These are phyloP conservation scores for Claviceps purpurea DNA, from an alignment of 2,329 filamentous ascomycete genomes.

Conservation along the genomic window DNA sequence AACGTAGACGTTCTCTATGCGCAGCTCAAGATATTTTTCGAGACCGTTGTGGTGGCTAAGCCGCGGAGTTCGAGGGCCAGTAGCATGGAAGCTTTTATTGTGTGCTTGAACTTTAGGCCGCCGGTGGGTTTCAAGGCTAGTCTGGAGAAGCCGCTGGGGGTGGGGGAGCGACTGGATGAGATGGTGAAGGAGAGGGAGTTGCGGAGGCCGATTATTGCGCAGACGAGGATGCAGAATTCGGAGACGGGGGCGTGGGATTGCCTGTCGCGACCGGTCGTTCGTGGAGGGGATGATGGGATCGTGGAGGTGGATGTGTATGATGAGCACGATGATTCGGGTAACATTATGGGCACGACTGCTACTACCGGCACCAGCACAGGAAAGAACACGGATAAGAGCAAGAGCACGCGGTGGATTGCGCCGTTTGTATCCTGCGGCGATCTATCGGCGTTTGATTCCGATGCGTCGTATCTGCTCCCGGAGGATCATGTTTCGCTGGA, in stretches of 20 bases:
- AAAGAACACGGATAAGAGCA: constrained; percentile 14
- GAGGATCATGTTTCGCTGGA: constrained; percentile 78
- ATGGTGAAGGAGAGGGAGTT: constrained; percentile 32
- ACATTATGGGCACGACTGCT: constrained; percentile 21
- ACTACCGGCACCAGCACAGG: constrained; percentile 11
- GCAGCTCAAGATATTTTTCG: constrained; percentile 83
- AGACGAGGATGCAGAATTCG: constrained; percentile 32
- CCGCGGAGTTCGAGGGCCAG: constrained; percentile 89
- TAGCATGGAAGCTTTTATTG: constrained; percentile 92
- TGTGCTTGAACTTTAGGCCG: constrained; percentile 79
- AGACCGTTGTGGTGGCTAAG: constrained; percentile 78
- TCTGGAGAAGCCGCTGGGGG: constrained; percentile 60
- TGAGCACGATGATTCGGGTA: constrained; percentile 13
- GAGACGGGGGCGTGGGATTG: constrained; percentile 30
- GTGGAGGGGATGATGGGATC: constrained; percentile 20
- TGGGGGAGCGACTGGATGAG: constrained; percentile 39
- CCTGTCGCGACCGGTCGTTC: constrained; percentile 11
- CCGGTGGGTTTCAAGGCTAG: constrained; percentile 64
- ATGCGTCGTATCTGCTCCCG: constrained; percentile 84
- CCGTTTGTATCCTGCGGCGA: constrained; percentile 97
- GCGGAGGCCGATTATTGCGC: constrained; percentile 27
- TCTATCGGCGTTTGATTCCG: constrained; percentile 85
- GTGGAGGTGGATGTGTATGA: constrained; percentile 40
- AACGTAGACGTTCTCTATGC: constrained; percentile 95
- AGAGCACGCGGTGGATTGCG: constrained; percentile 64